These are phyloP conservation scores for Calonectria pauciramosa DNA, from an alignment of 2,329 filamentous ascomycete genomes.

Conservation along the genomic window DNA sequence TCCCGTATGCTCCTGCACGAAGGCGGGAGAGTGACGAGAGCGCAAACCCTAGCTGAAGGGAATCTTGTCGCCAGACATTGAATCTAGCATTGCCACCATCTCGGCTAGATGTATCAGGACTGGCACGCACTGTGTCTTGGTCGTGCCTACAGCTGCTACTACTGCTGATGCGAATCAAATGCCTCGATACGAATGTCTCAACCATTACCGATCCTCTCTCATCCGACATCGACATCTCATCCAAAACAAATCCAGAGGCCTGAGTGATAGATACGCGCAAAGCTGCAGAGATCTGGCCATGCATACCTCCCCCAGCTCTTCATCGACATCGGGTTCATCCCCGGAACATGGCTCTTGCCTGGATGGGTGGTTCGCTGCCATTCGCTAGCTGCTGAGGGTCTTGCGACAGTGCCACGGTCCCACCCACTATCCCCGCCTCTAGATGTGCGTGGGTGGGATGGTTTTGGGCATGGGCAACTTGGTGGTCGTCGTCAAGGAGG, in stretches of 20 bases:
- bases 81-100: background rate
- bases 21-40: slow-evolving; percentile 5
- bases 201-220: background rate
- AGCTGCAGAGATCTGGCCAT: background rate
- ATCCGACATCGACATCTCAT: background rate
- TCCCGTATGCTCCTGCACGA: background rate
- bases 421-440: slow-evolving; percentile 2
- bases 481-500: slow-evolving; percentile 8
- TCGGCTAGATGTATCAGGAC: background rate
- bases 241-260: no score
- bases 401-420: background rate
- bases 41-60: background rate
- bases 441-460: background rate
- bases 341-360: background rate
- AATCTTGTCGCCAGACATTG: background rate
- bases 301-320: background rate
- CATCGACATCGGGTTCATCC: slow-evolving; percentile 8
- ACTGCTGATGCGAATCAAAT: background rate
- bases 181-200: background rate
- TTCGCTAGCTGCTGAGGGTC: slow-evolving; percentile 3
- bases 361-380: background rate
- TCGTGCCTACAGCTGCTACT: background rate
- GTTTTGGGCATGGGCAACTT: background rate
- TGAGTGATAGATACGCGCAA: background rate
- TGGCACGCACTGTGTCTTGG: background rate